Evolutionary conservation across 441 rosid genomes (phyloP).

Genomic region (Pelargonium cotyledonis): DNA sequence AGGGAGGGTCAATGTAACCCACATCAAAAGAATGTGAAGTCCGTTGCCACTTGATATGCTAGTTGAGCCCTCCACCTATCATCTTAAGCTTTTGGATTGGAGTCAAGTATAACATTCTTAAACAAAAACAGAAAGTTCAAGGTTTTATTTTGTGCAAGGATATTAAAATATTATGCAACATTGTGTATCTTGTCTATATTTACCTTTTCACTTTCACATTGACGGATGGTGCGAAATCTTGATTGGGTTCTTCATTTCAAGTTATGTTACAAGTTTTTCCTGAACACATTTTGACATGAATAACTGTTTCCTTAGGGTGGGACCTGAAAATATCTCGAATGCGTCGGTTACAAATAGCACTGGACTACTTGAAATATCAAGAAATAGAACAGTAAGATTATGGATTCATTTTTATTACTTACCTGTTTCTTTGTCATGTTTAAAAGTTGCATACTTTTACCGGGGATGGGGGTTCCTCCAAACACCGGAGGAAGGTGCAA

Average conservation of each 20-base stretch:
- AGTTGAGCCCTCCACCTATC: no score
- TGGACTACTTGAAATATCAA: conserved; percentile 80
- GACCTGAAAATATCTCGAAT: conserved; percentile 65
- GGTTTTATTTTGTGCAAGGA: background rate
- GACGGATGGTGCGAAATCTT: background rate
- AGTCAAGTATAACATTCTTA: no score
- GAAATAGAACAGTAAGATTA: conserved; percentile 78
- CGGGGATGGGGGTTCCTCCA: background rate
- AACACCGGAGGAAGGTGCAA: background rate
- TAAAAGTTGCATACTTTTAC: background rate
- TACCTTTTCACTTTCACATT: conserved; percentile 5
- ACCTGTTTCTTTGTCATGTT: background rate
- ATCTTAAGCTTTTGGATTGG: no score
- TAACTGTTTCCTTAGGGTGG: conserved; percentile 66
- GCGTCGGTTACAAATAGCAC: conserved; percentile 72
- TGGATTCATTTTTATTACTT: conserved; percentile 1
- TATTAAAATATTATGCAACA: background rate
- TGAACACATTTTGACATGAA: conserved; percentile 17
- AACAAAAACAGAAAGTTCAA: background rate
- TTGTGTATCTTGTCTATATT: background rate
- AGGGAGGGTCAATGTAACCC: no score
- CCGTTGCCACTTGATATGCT: no score
- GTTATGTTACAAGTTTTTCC: no score
- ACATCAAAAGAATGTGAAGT: no score
- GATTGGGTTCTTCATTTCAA: conserved; percentile 4